A percentile compares a stretch with the other conserved stretches of the same genome.
These are phyloP conservation scores for Delitschia confertaspora DNA, from an alignment of 495 filamentous ascomycete genomes.

Conservation along the genomic window DNA sequence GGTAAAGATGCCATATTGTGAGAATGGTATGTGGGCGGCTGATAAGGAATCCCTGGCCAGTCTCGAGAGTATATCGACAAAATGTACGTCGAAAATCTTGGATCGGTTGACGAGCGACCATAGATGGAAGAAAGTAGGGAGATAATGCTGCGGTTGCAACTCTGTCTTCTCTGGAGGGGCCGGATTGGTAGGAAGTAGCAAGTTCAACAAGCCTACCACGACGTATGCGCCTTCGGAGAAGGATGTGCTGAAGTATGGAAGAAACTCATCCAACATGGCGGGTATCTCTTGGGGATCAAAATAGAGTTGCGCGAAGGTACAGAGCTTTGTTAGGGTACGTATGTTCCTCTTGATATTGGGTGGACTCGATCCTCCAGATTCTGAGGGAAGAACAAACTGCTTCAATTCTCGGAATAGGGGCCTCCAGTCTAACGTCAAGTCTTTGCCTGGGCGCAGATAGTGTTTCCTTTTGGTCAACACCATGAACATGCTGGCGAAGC, in stretches of 20 bases:
- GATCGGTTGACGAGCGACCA: constrained; percentile 92
- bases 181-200: constrained; percentile 79
- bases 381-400: constrained; percentile 72
- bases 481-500: constrained; percentile 96
- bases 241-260: constrained; percentile 93
- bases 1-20: constrained; percentile 82
- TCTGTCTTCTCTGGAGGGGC: constrained; percentile 54
- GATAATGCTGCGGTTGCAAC: constrained; percentile 70
- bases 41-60: constrained; percentile 72
- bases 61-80: constrained; percentile 82
- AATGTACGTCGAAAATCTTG: constrained; percentile 74
- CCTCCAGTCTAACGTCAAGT: constrained; percentile 85
- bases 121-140: constrained; percentile 89
- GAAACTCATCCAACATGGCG: constrained; percentile 83
- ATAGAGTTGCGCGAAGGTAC: constrained; percentile 80
- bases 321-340: constrained; percentile 74
- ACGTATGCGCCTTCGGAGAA: constrained; percentile 83
- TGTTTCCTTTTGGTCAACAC: constrained; percentile 90
- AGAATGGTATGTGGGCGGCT: constrained; percentile 68
- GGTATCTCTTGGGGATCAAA: constrained; percentile 81
- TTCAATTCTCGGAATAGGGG: constrained; percentile 89
- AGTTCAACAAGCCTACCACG: constrained; percentile 73
- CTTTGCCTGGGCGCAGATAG: constrained; percentile 79
- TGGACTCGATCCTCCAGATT: constrained; percentile 55
- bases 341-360: constrained; percentile 57